Evolutionary conservation across 2,329 filamentous ascomycete genomes (phyloP).

Genomic region (Colletotrichum spaethianum): DNA sequence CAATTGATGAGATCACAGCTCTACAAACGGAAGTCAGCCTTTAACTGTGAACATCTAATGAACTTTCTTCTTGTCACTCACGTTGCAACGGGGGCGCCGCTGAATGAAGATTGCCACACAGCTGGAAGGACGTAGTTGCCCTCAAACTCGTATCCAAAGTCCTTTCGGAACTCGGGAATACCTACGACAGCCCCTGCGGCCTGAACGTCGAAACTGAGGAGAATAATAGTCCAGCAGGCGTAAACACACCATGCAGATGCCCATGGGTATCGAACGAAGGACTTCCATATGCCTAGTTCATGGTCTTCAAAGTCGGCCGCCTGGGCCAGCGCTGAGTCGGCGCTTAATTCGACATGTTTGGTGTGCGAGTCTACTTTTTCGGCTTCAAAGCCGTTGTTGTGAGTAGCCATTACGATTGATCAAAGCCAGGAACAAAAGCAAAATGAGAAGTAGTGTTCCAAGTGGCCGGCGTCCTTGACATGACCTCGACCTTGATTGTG

Average conservation of each 20-base stretch:
- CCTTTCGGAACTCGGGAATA: conserved; percentile 60
- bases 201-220: conserved; percentile 58
- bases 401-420: neutral
- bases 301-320: conserved; percentile 46
- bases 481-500: neutral
- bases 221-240: conserved; percentile 56
- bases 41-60: neutral
- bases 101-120: conserved; percentile 61
- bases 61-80: conserved; percentile 30
- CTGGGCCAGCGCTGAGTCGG: conserved; percentile 21
- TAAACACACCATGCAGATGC: conserved; percentile 54
- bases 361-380: conserved; percentile 25
- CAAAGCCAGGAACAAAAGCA: neutral
- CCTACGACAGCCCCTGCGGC: conserved; percentile 58
- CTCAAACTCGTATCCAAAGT: conserved; percentile 57
- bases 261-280: conserved; percentile 46
- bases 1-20: conserved; percentile 49
- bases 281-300: conserved; percentile 43
- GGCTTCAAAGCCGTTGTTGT: conserved; percentile 20
- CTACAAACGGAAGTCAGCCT: neutral
- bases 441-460: no score
- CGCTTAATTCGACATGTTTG: conserved; percentile 24
- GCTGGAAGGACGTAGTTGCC: conserved; percentile 57
- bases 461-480: neutral
- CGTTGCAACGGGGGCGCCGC: conserved; percentile 57